These are phyloP conservation scores for Sugiyamaella americana DNA, from an alignment of 805 yeast genomes.

Conservation along the genomic window DNA sequence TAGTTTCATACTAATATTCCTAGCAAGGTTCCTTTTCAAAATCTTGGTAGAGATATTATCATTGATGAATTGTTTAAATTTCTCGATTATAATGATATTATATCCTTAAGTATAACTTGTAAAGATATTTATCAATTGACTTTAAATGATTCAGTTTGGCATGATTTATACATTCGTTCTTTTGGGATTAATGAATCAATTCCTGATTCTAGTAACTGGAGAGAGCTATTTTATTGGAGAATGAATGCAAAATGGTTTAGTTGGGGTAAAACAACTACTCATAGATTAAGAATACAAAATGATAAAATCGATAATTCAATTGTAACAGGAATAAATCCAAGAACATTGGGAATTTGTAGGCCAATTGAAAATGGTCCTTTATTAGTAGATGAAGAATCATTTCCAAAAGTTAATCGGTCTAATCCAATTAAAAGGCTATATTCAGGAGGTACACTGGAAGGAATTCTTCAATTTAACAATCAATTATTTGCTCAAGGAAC, in stretches of 20 bases:
- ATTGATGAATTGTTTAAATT: constrained; percentile 4
- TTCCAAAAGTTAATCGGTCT: background rate
- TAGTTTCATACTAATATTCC: too few species aligned
- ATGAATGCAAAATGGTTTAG: background rate
- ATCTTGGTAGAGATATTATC: background rate
- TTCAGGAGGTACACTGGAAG: background rate
- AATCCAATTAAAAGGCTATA: background rate
- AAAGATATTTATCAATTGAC: constrained; percentile 33
- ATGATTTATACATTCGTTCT: constrained; percentile 38
- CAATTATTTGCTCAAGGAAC: background rate
- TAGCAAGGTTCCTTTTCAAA: background rate
- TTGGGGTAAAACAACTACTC: background rate
- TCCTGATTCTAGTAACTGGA: constrained; percentile 38
- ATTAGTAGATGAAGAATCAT: background rate
- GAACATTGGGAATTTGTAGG: background rate
- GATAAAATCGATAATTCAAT: background rate
- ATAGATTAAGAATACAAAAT: background rate
- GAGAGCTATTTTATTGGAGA: constrained; percentile 33
- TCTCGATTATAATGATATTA: constrained; percentile 34
- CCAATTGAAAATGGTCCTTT: background rate
- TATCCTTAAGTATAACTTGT: constrained; percentile 37
- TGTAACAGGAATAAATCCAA: background rate
- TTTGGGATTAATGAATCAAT: constrained; percentile 39
- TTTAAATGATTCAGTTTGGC: constrained; percentile 41
- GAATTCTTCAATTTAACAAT: background rate